Evolutionary conservation across 768 basidiomycete species (phyloP).

Genomic region (Galerina marginata): DNA sequence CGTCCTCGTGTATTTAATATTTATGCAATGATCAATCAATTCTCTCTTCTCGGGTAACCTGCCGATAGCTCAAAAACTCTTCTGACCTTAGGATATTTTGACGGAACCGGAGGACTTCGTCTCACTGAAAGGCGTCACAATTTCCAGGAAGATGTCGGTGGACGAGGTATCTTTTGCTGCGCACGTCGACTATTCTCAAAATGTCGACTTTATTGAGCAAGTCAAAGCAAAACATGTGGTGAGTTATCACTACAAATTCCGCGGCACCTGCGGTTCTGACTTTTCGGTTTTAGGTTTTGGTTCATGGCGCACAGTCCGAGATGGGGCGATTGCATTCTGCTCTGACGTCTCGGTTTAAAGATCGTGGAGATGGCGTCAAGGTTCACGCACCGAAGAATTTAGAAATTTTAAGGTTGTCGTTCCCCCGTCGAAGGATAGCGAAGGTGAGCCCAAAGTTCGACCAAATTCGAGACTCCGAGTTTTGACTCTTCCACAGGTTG

Average conservation of each 20-base stretch:
- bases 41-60: constrained; percentile 21
- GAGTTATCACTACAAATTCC: constrained; percentile 33
- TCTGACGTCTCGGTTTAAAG: constrained; percentile 88
- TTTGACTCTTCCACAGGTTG: constrained; percentile 62
- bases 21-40: constrained; percentile 49
- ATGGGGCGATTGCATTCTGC: constrained; percentile 93
- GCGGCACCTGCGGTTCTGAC: not conserved
- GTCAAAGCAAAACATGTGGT: constrained; percentile 94
- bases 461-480: not conserved
- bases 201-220: constrained; percentile 94
- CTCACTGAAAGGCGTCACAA: constrained; percentile 78
- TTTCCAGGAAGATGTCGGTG: constrained; percentile 90
- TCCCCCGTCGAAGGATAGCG: constrained; percentile 93
- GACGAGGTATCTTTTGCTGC: constrained; percentile 98
- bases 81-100: constrained; percentile 80
- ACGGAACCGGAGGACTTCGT: constrained; percentile 93
- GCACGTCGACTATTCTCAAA: constrained; percentile 97
- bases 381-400: constrained; percentile 95
- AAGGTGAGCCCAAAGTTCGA: constrained; percentile 59
- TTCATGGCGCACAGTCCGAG: constrained; percentile 94
- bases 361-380: constrained; percentile 94
- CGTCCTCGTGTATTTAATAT: constrained; percentile 47
- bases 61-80: constrained; percentile 24
- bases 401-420: constrained; percentile 88
- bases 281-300: constrained; percentile 67